These are phyloP conservation scores for Trichoderma polysporum DNA, from an alignment of 2,329 filamentous ascomycete genomes.

Conservation along the genomic window DNA sequence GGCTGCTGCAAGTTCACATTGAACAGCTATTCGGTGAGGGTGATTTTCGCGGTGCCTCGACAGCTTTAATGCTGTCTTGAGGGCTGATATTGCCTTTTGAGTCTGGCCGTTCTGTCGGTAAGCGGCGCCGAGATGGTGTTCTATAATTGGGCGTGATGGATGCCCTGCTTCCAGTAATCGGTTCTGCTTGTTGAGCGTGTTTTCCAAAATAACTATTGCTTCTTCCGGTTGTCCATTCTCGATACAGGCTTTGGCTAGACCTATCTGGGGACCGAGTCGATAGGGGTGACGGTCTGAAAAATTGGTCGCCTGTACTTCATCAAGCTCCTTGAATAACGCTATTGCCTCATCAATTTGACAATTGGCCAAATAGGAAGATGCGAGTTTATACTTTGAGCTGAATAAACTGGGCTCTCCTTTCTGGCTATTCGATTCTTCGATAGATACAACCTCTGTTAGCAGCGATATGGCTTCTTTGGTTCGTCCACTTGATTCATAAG, in stretches of 20 bases:
- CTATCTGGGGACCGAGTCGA: conserved; percentile 10
- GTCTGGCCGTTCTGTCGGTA: conserved; percentile 15
- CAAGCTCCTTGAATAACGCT: conserved; percentile 14
- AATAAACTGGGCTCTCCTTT: conserved; percentile 15
- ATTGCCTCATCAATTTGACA: conserved; percentile 18
- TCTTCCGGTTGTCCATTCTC: neutral
- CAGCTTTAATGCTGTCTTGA: conserved; percentile 2
- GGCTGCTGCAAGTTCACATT: conserved; percentile 2
- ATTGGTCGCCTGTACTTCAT: neutral
- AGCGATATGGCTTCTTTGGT: conserved; percentile 15
- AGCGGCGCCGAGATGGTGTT: conserved; percentile 11
- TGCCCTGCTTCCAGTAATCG: conserved; percentile 2
- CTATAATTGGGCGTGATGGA: neutral
- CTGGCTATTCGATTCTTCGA: neutral
- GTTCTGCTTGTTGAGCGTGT: neutral
- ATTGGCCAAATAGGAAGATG: conserved; percentile 8
- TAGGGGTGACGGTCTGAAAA: conserved; percentile 3
- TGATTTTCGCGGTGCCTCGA: neutral
- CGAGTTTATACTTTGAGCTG: conserved; percentile 14
- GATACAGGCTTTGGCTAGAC: conserved; percentile 12
- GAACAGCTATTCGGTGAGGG: neutral
- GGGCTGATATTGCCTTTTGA: conserved; percentile 1
- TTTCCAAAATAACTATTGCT: conserved; percentile 15
- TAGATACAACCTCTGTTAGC: conserved; percentile 14
- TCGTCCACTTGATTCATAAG: conserved; percentile 15